Conservation (phyloP, 208 protist species). For the Herpetomonas samuelpessoai region DNA sequence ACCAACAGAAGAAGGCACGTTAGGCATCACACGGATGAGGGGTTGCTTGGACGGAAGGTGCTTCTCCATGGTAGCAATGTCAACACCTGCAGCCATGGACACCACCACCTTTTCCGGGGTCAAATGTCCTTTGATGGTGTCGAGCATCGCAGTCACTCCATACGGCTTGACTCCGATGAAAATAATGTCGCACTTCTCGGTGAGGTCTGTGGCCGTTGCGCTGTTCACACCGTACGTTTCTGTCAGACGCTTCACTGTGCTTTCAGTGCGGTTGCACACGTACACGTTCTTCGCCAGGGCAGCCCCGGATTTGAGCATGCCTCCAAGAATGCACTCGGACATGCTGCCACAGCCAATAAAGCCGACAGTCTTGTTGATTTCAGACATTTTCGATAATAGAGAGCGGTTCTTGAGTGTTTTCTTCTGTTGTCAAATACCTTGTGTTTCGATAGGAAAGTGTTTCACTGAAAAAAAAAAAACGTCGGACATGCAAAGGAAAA, state of each 20-base stretch:
- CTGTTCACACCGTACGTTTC: conserved; percentile 45
- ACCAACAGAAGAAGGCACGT: conserved; percentile 85
- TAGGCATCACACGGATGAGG: conserved; percentile 96
- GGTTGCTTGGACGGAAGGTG: conserved; percentile 39
- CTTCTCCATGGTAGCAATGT: conserved; percentile 64
- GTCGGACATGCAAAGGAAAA: too few relatives aligned
- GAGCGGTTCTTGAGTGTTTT: too few relatives aligned
- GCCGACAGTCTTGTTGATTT: conserved; percentile 35
- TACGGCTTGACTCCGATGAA: conserved; percentile 95
- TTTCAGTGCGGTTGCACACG: conserved; percentile 64
- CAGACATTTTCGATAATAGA: conserved; percentile 3
- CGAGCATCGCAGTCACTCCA: conserved; percentile 57
- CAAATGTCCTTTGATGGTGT: conserved; percentile 34
- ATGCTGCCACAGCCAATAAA: conserved; percentile 96
- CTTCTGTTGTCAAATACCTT: too few relatives aligned
- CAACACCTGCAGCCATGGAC: conserved; percentile 92
- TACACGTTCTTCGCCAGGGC: conserved; percentile 46
- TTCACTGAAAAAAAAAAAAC: too few relatives aligned
- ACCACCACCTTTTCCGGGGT: conserved; percentile 75
- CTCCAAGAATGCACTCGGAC: conserved; percentile 86
- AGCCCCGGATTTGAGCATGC: conserved; percentile 37
- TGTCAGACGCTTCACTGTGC: conserved; percentile 36
- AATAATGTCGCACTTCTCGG: conserved; percentile 68
- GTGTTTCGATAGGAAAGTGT: too few relatives aligned
- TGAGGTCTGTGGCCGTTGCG: conserved; percentile 50